Base-by-base conservation (phyloP, 2,329 filamentous ascomycete genomes). In the Colletotrichum sp. region DNA sequence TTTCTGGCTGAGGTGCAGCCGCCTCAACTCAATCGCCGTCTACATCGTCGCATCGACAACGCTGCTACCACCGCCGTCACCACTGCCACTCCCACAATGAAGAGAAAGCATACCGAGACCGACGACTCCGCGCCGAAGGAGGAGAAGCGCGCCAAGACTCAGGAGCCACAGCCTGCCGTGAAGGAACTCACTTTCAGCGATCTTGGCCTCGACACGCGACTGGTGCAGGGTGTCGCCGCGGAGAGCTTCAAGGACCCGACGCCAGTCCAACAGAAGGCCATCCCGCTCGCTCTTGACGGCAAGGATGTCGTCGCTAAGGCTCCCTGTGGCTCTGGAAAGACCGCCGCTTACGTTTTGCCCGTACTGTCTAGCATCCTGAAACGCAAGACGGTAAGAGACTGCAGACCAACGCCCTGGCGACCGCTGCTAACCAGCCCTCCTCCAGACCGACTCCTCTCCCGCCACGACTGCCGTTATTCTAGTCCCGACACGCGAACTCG, bases 311-410 rank as follows among this genome's bases (percentile, higher is more conserved):
- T 98, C 52, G 96, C 96, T 70, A 96, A 96, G 81, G 95, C 96
- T 48, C 97, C 96, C 84, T 98, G 97, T 7, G 97, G 97, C 14
- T 98, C 96, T 5, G 97, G 97, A 79, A 99, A 99, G 89, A 99
- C 97, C 13, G 95, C 95, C n/a, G 96, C 97, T 65, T 98, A 98
- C 83, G 88, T 98, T 8, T 89, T 99, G 56, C 97, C 97, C 2
- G 90, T 98, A n/a, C 86, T 99, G 18, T 94, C 98, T 79, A 91
- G 91, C 43, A 94, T 98, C 76, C 86, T 99, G 71, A 94, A 94
- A 82, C 91, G 92, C 78, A 98, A 98, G 85, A 85, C 90, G 79
- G 92, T 93, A 83, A 16, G 65, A 18, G 9, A 21, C 28, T 58
- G 16, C 26, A 9, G n/a, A 21, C 5, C n/a, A 14, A n/a, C 10